These are phyloP conservation scores for Bryopsis sp. DNA, from an alignment of 139 green algal species.

Conservation along the genomic window DNA sequence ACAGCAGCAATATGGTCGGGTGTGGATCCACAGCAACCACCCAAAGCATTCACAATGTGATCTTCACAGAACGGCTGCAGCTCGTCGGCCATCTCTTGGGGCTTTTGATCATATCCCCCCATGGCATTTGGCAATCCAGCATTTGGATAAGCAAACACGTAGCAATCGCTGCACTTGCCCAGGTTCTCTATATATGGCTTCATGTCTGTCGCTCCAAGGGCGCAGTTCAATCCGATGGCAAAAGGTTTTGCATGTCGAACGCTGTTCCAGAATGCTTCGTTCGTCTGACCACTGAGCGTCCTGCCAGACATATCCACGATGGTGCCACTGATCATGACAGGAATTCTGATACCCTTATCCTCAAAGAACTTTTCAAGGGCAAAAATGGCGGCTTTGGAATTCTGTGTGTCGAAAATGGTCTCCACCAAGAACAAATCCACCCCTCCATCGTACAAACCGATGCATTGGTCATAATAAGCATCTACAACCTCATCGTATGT, in stretches of 20 bases:
- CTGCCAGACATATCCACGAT: constrained; percentile 92
- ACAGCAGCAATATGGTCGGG: constrained; percentile 88
- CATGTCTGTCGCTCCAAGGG: constrained; percentile 93
- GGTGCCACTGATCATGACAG: constrained; percentile 92
- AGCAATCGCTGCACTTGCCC: constrained; percentile 77
- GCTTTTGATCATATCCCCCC: constrained; percentile 97
- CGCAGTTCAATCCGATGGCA: constrained; percentile 96
- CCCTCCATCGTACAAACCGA: constrained; percentile 77
- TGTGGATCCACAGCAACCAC: constrained; percentile 88
- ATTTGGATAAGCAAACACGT: constrained; percentile 96
- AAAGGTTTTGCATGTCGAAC: constrained; percentile 83
- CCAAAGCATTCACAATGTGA: constrained; percentile 85
- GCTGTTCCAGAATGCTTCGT: constrained; percentile 98
- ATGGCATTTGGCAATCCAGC: constrained; percentile 96
- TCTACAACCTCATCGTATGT: constrained; percentile 94
- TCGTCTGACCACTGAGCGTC: constrained; percentile 94
- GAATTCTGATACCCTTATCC: constrained; percentile 64
- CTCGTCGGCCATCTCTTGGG: constrained; percentile 86
- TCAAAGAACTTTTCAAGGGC: constrained; percentile 90
- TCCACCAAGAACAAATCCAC: constrained; percentile 96
- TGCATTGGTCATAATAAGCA: constrained; percentile 87
- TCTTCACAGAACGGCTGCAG: constrained; percentile 84
- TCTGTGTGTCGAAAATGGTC: constrained; percentile 98
- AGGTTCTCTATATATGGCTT: constrained; percentile 90
- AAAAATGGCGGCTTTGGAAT: constrained; percentile 92